Base-by-base conservation (phyloP, 352 stramenopile genomes). In the Pythium guiyangense region DNA sequence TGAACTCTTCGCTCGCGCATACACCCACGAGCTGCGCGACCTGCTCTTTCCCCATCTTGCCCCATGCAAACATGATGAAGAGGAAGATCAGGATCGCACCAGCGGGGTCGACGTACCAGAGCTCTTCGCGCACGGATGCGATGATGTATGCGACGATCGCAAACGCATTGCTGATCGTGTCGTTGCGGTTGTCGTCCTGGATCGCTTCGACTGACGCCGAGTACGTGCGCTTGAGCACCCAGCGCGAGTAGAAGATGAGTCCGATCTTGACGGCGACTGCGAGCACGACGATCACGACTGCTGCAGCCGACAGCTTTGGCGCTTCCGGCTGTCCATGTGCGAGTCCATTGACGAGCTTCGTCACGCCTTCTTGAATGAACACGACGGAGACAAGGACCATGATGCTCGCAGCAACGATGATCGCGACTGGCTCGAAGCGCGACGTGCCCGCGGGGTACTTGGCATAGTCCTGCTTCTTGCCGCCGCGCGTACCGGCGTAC, bases 161-260 rank as follows among this genome's bases (percentile, higher is more conserved):
- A 4, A 97, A 87, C 40, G 72, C 79, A 62, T 98, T 98, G 63
- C 73, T 94, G 3, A 97, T 58, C 26, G 84, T 86, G 73, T 98
- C 94, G 70, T 98, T 98, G 66, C 86, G 88, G 70, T 98, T 96
- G 83, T 98, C 93, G 71, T 97, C 83, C 6, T 84, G 75, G 49
- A 89, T 86, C 27, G 76, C 76, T n/a, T 79, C 63, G 4, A 84
- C 76, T 18, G 74, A 71, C 4, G 61, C 64, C 1, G 76, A 87
- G 52, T 76, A 69, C 14, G 72, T 78, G 1, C 64, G 66, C 58
- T 73, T 81, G 47, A 86, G 65, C 29, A 81, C 72, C 71, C 72
- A 86, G 14, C 62, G 54, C 5, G 75, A 86, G 62, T 93, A 88
- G 22, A 80, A 54, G 47, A 84, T 75, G 37, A 95, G 67, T 17